Percentiles rank a stretch among this genome's conserved stretches.
These are phyloP conservation scores for Tephrocybe sp. DNA, from an alignment of 768 basidiomycete species.

Conservation along the genomic window DNA sequence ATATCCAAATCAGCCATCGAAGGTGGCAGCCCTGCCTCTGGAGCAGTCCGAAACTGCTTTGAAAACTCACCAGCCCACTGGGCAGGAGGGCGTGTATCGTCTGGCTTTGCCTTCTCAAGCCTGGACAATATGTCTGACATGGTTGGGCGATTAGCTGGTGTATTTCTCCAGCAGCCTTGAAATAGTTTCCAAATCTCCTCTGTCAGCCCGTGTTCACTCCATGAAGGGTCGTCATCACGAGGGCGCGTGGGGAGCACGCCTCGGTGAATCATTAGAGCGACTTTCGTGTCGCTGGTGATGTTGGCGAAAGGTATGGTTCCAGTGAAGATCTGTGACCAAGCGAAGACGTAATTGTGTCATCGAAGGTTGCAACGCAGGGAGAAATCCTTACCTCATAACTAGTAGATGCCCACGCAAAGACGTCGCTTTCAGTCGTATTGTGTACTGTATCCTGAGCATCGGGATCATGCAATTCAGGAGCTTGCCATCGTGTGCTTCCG, in stretches of 20 bases:
- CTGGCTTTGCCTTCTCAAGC: neutral
- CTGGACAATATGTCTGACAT: neutral
- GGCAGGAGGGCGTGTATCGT: neutral
- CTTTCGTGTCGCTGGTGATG: neutral
- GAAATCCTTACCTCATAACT: neutral
- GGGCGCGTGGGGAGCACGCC: neutral
- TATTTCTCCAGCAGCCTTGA: slow-evolving; percentile 6
- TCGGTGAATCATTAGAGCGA: neutral
- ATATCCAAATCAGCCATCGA: neutral
- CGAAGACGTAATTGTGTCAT: neutral
- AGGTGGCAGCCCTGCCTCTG: neutral
- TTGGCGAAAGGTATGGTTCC: neutral
- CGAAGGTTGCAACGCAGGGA: neutral
- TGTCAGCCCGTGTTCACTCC: slow-evolving; percentile 2
- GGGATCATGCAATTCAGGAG: slow-evolving; percentile 21
- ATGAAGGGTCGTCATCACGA: neutral
- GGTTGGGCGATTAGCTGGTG: neutral
- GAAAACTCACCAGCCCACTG: neutral
- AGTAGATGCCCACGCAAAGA: neutral
- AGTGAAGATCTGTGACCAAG: neutral
- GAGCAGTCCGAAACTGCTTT: neutral
- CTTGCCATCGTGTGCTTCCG: slow-evolving; percentile 26
- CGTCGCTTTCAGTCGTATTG: neutral
- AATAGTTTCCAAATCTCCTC: slow-evolving; percentile 1
- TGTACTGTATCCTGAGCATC: neutral